Base-by-base conservation (phyloP, 2,329 filamentous ascomycete species). In the Penicillium sp. region DNA sequence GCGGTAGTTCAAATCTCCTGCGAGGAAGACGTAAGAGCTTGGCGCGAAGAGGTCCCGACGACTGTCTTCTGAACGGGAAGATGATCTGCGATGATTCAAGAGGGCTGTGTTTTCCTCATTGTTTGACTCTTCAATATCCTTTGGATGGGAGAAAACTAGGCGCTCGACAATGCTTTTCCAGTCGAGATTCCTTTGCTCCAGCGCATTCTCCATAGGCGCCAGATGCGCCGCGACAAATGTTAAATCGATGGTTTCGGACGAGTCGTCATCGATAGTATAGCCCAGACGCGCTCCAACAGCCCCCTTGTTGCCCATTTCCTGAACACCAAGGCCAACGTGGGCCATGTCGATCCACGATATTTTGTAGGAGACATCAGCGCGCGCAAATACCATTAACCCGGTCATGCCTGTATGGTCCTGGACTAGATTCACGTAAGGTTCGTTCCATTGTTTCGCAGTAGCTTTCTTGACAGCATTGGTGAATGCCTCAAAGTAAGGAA, bases 271-370 rank as follows among this genome's bases (percentile, higher is more conserved):
- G 6, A 60, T 60, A 14, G 68, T 61, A 59, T 87, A 85, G 11
- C 81, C 76, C 35, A 93, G 69, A 27, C 89, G 78, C 50, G 91
- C 76, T 0, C 86, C 93, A 0, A 95, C 86, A 3, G 89, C 91
- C 24, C 91, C 93, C 70, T 98, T 98, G 69, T 96, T 96, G 13
- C 89, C 93, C 85, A 95, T 93, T 40, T 91, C 85, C 47, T 83
- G 84, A 1, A 89, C 68, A 0, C 93, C 93, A 40, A 96, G 86
- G 0, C 93, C 90, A 2, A 89, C 85, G 43, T 86, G 87, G 2
- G 86, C 88, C n/a, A 81, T 83, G 54, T 88, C 79, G n/a, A 93
- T 72, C 59, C 79, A 74, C 43, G 73, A 72, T 42, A 96, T 73
- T 20, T 77, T 74, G 7, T 76, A 68, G 0, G 78, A 74, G 34